Evolutionary conservation across 768 basidiomycete species (phyloP).

Genomic region (Rubroboletus satanas): DNA sequence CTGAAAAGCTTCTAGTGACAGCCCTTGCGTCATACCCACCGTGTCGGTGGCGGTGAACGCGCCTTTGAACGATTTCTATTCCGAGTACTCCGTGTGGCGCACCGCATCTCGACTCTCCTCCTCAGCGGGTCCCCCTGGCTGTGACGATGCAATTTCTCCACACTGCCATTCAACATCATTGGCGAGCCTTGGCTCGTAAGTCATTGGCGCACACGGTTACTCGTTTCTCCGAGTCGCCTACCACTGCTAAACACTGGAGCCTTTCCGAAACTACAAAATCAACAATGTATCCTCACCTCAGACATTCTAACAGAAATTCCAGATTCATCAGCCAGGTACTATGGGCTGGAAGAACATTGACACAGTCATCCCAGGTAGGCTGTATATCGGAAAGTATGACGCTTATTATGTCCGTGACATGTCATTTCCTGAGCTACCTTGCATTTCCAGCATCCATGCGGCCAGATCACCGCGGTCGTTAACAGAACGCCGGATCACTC

Average conservation of each 20-base stretch:
- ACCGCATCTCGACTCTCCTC: slow-evolving; percentile 26
- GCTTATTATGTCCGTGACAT: slow-evolving; percentile 18
- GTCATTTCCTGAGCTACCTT: slow-evolving; percentile 44
- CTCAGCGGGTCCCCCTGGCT: slow-evolving; percentile 29
- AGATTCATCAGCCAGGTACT: slow-evolving; percentile 18
- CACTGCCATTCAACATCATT: slow-evolving; percentile 28
- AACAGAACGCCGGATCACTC: slow-evolving; percentile 71
- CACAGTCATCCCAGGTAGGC: slow-evolving; percentile 57
- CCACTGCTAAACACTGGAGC: slow-evolving; percentile 19
- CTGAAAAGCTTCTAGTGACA: slow-evolving; percentile 5
- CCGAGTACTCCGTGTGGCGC: slow-evolving; percentile 29
- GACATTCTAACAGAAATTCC: slow-evolving; percentile 30
- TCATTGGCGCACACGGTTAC: slow-evolving; percentile 30
- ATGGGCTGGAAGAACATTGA: slow-evolving; percentile 65
- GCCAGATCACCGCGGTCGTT: slow-evolving; percentile 69
- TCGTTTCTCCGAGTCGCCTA: slow-evolving; percentile 29
- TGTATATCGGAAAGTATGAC: slow-evolving; percentile 75
- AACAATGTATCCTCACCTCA: slow-evolving; percentile 23
- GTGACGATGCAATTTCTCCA: slow-evolving; percentile 31
- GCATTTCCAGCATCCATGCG: slow-evolving; percentile 53
- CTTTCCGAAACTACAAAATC: slow-evolving; percentile 33
- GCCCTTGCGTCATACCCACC: slow-evolving; percentile 25
- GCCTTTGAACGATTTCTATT: slow-evolving; percentile 18
- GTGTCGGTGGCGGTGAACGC: slow-evolving; percentile 31
- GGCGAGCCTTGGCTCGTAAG: slow-evolving; percentile 19